Conservation (phyloP, 371 early-diverging fungal genomes). For the Lichtheimia ramosa region DNA sequence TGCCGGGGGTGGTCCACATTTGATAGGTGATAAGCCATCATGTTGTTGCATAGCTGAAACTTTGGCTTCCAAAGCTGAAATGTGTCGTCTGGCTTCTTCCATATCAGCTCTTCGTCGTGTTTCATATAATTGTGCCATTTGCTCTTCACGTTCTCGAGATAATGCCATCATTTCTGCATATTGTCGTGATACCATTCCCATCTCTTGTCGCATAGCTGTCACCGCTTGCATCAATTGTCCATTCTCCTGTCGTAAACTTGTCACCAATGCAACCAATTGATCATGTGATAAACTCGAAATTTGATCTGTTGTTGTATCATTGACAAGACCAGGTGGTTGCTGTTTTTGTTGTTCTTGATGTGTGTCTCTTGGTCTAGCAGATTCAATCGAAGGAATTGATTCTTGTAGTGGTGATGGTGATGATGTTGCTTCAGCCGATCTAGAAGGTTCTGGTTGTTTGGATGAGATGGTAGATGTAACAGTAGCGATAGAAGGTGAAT, state of each 20-base stretch:
- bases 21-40: neutral
- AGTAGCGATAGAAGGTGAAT: too few relatives aligned
- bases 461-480: too few relatives aligned
- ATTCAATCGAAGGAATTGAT: neutral
- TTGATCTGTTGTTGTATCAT: constrained; percentile 2
- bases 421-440: neutral
- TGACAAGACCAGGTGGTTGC: neutral
- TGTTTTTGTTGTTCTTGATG: neutral
- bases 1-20: neutral
- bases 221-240: constrained; percentile 36
- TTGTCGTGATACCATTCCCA: constrained; percentile 37
- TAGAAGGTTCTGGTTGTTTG: neutral
- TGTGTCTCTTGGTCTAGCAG: neutral
- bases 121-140: constrained; percentile 12
- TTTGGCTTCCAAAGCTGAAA: constrained; percentile 37
- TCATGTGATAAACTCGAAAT: constrained; percentile 9
- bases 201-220: constrained; percentile 48
- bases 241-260: constrained; percentile 43
- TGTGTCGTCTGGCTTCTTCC: constrained; percentile 47
- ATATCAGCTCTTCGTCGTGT: constrained; percentile 47
- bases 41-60: constrained; percentile 14
- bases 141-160: constrained; percentile 46
- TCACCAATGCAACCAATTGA: constrained; percentile 29
- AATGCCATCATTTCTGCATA: constrained; percentile 40
- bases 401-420: neutral